Evolutionary conservation across 2,329 filamentous ascomycete genomes (phyloP).

Genomic region (Apiospora malaysiana): DNA sequence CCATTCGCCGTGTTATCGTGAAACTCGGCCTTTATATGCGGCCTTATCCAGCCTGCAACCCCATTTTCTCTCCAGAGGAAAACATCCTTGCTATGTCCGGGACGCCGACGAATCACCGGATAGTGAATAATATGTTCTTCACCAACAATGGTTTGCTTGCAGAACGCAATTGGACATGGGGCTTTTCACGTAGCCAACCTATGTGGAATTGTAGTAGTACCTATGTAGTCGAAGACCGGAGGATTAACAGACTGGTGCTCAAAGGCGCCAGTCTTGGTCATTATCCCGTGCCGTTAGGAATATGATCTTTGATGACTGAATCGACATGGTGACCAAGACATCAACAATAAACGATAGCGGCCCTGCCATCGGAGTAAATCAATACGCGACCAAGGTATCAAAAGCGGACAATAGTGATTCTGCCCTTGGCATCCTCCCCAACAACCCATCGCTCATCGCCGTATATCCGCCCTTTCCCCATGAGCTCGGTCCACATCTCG

Average conservation of each 20-base stretch:
- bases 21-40: slow-evolving; percentile 7
- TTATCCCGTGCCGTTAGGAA: not conserved
- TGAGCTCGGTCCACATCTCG: slow-evolving; percentile 53
- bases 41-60: not conserved
- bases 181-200: not conserved
- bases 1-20: not conserved
- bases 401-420: slow-evolving; percentile 61
- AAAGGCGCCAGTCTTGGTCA: not conserved
- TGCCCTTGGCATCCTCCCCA: slow-evolving; percentile 58
- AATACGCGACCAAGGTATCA: slow-evolving; percentile 31
- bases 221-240: not conserved
- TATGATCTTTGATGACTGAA: not conserved
- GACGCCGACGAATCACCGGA: not conserved
- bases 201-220: not conserved
- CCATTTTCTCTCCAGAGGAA: not conserved
- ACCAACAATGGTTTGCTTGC: not conserved
- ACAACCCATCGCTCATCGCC: slow-evolving; percentile 68
- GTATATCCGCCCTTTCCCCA: slow-evolving; percentile 58
- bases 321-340: too few relatives aligned
- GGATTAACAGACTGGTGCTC: not conserved
- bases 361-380: not conserved
- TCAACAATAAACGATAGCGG: too few relatives aligned
- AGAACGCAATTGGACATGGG: not conserved
- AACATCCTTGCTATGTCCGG: not conserved
- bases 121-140: not conserved